A percentile compares a stretch with the other conserved stretches of the same genome.
Evolutionary conservation across 257 asterid species (phyloP).

Genomic region (Solanum piurae): DNA sequence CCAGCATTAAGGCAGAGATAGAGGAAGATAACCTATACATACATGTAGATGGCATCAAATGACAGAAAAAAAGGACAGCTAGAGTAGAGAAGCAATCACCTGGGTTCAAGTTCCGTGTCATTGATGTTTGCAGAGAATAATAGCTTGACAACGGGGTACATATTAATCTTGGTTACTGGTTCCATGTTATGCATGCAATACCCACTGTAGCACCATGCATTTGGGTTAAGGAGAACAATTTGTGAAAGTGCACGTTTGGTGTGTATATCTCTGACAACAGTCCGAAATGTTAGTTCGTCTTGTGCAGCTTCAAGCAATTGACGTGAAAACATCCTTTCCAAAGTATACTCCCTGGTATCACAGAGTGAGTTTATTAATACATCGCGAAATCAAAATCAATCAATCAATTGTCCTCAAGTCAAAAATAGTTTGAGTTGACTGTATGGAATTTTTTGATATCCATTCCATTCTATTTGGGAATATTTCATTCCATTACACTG

Average conservation of each 20-base stretch:
- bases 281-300: conserved; percentile 76
- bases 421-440: background rate
- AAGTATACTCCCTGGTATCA: conserved; percentile 47
- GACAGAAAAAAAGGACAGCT: background rate
- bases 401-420: background rate
- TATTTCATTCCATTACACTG: background rate
- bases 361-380: background rate
- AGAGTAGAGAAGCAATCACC: conserved; percentile 31
- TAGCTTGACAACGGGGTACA: conserved; percentile 59
- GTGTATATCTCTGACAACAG: conserved; percentile 62
- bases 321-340: conserved; percentile 66
- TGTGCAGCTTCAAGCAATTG: conserved; percentile 76
- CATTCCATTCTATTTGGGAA: background rate
- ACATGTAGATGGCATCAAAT: background rate
- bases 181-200: conserved; percentile 25
- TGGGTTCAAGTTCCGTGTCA: conserved; percentile 31
- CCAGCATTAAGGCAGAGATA: background rate
- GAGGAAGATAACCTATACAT: background rate
- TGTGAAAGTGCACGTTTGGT: conserved; percentile 49
- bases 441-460: background rate
- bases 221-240: conserved; percentile 76
- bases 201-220: conserved; percentile 66
- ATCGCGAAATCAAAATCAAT: background rate
- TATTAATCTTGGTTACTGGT: conserved; percentile 30
- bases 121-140: conserved; percentile 41